These are phyloP conservation scores for Pelomyxa schiedti DNA, from an alignment of 78 protist genomes.

Conservation along the genomic window DNA sequence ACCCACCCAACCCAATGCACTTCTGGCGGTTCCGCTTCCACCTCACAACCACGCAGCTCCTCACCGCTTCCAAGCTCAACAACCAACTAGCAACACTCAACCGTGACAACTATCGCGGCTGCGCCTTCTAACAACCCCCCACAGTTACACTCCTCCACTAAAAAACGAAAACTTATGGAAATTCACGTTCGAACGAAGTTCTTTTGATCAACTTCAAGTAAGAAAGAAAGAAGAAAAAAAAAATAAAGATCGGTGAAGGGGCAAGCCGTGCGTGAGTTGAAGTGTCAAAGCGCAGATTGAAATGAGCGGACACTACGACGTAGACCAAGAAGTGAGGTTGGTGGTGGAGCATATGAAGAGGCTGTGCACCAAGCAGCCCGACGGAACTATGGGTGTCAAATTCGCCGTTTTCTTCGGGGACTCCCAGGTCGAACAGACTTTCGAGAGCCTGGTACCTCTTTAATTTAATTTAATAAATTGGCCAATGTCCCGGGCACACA, in stretches of 20 bases:
- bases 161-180: too few species aligned
- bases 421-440: background rate
- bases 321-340: background rate
- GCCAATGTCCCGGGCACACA: background rate
- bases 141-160: too few species aligned
- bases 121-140: too few species aligned
- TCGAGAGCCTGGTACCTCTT: constrained; percentile 5
- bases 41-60: constrained; percentile 27
- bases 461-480: background rate
- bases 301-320: constrained; percentile 2
- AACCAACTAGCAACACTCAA: too few species aligned
- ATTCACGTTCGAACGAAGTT: too few species aligned
- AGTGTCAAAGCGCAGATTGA: background rate
- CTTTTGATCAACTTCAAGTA: too few species aligned
- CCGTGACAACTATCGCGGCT: too few species aligned
- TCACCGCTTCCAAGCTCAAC: background rate
- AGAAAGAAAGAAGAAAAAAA: too few species aligned
- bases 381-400: background rate
- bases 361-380: constrained; percentile 9
- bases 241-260: too few species aligned
- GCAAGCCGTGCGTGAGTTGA: too few species aligned
- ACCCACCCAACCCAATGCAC: constrained; percentile 51
- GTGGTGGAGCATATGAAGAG: constrained; percentile 1
- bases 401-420: constrained; percentile 5
- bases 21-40: constrained; percentile 69